These are phyloP conservation scores for Ananas comosus DNA, from an alignment of 176 grass and related monocot species.

Conservation along the genomic window DNA sequence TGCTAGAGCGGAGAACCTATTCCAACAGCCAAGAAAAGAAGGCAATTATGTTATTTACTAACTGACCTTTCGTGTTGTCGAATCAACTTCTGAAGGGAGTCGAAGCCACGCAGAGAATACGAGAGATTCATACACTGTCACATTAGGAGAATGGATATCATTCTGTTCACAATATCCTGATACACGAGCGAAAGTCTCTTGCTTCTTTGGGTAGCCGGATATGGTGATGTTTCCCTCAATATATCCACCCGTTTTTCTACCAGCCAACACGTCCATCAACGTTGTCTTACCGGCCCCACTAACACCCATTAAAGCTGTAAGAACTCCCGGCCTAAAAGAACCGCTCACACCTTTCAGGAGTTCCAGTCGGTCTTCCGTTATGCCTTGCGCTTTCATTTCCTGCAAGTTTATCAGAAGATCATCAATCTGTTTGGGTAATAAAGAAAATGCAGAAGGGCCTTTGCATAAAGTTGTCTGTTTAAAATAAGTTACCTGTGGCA, in stretches of 20 bases:
- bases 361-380: slow-evolving; percentile 45
- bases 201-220: slow-evolving; percentile 83
- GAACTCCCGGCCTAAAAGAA: slow-evolving; percentile 85
- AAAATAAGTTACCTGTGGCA: slow-evolving; percentile 61
- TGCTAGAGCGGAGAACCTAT: no score
- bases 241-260: slow-evolving; percentile 86
- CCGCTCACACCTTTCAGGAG: slow-evolving; percentile 84
- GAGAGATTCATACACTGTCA: slow-evolving; percentile 76
- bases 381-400: slow-evolving; percentile 94
- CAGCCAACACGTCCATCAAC: slow-evolving; percentile 91
- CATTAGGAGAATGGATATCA: slow-evolving; percentile 86
- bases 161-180: slow-evolving; percentile 90
- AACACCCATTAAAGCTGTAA: slow-evolving; percentile 88
- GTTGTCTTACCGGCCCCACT: slow-evolving; percentile 95
- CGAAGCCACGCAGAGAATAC: slow-evolving; percentile 91
- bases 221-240: slow-evolving; percentile 72
- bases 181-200: slow-evolving; percentile 88
- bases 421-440: not conserved
- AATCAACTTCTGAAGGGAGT: slow-evolving; percentile 62
- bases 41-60: not conserved
- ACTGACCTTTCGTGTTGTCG: slow-evolving; percentile 53
- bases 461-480: not conserved
- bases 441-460: not conserved
- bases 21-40: not conserved
- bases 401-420: slow-evolving; percentile 11